phyloP scores from a whole-genome alignment of 306 rosid species.

The Quillaja saponaria region DNA sequence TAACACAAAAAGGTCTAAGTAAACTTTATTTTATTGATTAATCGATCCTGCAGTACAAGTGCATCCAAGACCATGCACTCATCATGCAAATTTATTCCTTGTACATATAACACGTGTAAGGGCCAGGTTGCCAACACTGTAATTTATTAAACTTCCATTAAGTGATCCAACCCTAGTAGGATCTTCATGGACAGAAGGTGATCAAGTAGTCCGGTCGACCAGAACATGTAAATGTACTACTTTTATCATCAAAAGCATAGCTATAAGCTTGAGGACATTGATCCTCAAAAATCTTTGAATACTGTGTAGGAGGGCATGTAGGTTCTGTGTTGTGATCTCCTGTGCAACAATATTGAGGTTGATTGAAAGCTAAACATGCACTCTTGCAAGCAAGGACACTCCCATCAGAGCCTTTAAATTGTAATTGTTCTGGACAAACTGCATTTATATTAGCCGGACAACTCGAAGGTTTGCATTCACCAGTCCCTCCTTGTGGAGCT shows the following conservation, averaged over 20 bases:
- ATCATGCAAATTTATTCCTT: too few relatives aligned
- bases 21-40: too few relatives aligned
- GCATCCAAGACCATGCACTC: too few relatives aligned
- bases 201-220: slow-evolving; percentile 46
- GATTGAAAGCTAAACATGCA: slow-evolving; percentile 51
- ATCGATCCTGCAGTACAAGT: too few relatives aligned
- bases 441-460: slow-evolving; percentile 41
- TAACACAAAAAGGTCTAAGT: too few relatives aligned
- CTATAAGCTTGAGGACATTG: slow-evolving; percentile 72
- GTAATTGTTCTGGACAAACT: slow-evolving; percentile 39
- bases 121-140: too few relatives aligned
- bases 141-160: too few relatives aligned
- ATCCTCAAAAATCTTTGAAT: slow-evolving; percentile 41
- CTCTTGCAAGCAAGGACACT: slow-evolving; percentile 63
- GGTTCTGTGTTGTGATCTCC: slow-evolving; percentile 5
- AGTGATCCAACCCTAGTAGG: neutral
- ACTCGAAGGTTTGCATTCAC: slow-evolving; percentile 28
- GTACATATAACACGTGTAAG: too few relatives aligned
- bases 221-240: slow-evolving; percentile 50
- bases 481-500: slow-evolving; percentile 45
- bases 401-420: slow-evolving; percentile 35
- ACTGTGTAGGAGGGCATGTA: slow-evolving; percentile 47
- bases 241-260: slow-evolving; percentile 61
- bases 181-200: slow-evolving; percentile 58
- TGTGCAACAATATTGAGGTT: slow-evolving; percentile 55